Conservation (phyloP, 495 filamentous ascomycete species). For the Daldinia grandis region DNA sequence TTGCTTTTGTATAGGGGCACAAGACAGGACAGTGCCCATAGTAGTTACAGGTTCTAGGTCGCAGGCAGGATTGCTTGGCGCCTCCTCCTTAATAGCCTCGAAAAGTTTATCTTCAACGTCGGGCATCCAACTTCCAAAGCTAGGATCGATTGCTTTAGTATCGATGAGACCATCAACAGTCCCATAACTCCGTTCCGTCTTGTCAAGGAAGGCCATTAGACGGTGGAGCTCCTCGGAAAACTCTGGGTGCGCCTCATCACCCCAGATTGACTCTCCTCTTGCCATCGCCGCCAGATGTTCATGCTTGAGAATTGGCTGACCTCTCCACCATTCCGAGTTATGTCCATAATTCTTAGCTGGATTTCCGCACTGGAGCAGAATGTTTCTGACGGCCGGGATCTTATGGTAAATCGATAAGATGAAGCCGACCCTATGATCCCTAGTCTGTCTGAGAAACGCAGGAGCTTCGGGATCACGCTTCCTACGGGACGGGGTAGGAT, state of each 20-base stretch:
- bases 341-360: slow-evolving; percentile 69
- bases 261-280: slow-evolving; percentile 51
- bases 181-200: slow-evolving; percentile 81
- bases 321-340: slow-evolving; percentile 87
- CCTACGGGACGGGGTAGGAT: slow-evolving; percentile 58
- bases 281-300: slow-evolving; percentile 65
- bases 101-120: slow-evolving; percentile 44
- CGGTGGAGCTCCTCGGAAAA: slow-evolving; percentile 72
- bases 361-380: slow-evolving; percentile 65
- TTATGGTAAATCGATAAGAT: slow-evolving; percentile 82
- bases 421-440: slow-evolving; percentile 67
- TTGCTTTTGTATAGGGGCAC: slow-evolving; percentile 27
- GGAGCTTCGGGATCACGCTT: slow-evolving; percentile 67
- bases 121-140: slow-evolving; percentile 32
- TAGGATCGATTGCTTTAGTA: slow-evolving; percentile 39
- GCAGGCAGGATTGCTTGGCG: slow-evolving; percentile 26
- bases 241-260: slow-evolving; percentile 52
- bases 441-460: slow-evolving; percentile 73
- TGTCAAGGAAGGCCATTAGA: slow-evolving; percentile 86
- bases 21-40: slow-evolving; percentile 33
- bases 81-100: slow-evolving; percentile 39
- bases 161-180: slow-evolving; percentile 64
- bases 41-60: slow-evolving; percentile 44
- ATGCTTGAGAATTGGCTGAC: slow-evolving; percentile 66
- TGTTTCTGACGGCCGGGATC: slow-evolving; percentile 82